Evolutionary conservation across 106 monocot genomes (phyloP), one percentile per base, ranked within the genome.

Genomic region (Agapanthus africanus): DNA sequence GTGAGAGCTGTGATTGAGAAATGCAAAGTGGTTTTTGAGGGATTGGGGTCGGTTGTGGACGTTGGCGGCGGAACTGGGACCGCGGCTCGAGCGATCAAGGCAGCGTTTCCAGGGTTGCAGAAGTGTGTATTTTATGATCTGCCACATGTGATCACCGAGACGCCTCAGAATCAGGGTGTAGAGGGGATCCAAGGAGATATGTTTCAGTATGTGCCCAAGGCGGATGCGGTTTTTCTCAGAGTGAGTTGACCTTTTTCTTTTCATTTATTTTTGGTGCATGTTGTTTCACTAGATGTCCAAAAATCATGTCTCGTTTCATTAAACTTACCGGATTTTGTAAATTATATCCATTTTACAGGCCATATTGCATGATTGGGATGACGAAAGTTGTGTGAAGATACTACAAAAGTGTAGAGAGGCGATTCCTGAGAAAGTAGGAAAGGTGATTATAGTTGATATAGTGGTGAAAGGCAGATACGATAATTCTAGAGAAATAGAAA

Each of bases 151-250:
- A 47, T 77, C 0, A 54, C 22, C 0, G 19, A 10, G 4, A 2
- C 23, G 56, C 27, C 37, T n/a, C 33, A 32, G 40, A 32, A 47
- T 7, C 0, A 0, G 13, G 16, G 27, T 4, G 26, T 1, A 16
- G 26, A 1, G 51, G 63, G 73, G 35, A 15, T 77, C 7, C 66
- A 15, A 4, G 81, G 81, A 8, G 73, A 81, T 25, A 73, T 77
- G 72, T 81, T 81, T 56, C 50, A 42, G 13, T 39, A 31, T 2
- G 19, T 81, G 25, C 81, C 81, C 0, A 62, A 16, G 1, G 77
- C 69, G 8, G 63, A 77, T 23, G 77, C 76, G 0, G 54, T 65
- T 0, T 41, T 81, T 2, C 52, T 81, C 35, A 81, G 77, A 68
- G 81, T 81, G 30, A 70, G n/a, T 47, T 47, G 13, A 0, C 19